Evolutionary conservation across 306 rosid species (phyloP).

Genomic region (Ceratonia siliqua): DNA sequence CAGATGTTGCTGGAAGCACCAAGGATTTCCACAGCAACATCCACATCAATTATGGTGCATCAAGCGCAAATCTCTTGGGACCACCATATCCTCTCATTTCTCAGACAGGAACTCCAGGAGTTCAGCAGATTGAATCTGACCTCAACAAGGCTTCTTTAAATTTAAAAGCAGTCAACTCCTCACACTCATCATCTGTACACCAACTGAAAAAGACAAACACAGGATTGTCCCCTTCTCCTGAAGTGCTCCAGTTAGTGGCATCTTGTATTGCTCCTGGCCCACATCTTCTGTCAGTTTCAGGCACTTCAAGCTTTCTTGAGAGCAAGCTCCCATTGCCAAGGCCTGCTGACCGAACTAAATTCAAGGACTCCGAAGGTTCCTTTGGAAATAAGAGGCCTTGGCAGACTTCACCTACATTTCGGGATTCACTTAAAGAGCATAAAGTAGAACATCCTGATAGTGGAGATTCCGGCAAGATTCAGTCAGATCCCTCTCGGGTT

Average conservation of each 20-base stretch:
- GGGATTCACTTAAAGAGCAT: constrained; percentile 41
- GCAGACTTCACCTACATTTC: constrained; percentile 37
- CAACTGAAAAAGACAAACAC: constrained; percentile 46
- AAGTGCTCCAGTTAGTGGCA: constrained; percentile 85
- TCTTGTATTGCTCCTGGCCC: constrained; percentile 66
- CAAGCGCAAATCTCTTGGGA: constrained; percentile 61
- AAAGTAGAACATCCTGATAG: constrained; percentile 49
- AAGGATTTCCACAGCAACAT: constrained; percentile 43
- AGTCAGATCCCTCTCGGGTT: constrained; percentile 67
- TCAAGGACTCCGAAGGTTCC: constrained; percentile 46
- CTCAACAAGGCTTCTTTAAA: constrained; percentile 36
- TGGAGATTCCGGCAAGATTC: constrained; percentile 89
- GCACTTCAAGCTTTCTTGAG: constrained; percentile 51
- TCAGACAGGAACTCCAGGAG: constrained; percentile 43
- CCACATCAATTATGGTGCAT: constrained; percentile 53
- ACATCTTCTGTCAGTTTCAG: constrained; percentile 46
- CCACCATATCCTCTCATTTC: constrained; percentile 57
- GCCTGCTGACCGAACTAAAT: constrained; percentile 51
- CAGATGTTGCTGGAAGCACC: constrained; percentile 49
- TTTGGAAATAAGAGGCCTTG: constrained; percentile 41
- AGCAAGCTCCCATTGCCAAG: constrained; percentile 52
- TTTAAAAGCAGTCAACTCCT: constrained; percentile 26
- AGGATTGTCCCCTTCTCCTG: constrained; percentile 87
- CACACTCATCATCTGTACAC: constrained; percentile 41
- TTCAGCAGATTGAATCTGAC: constrained; percentile 54